A percentile compares a stretch with the other conserved stretches of the same genome.
Conservation (phyloP, 768 basidiomycete genomes). For the Porpolomopsis calyptriformis region DNA sequence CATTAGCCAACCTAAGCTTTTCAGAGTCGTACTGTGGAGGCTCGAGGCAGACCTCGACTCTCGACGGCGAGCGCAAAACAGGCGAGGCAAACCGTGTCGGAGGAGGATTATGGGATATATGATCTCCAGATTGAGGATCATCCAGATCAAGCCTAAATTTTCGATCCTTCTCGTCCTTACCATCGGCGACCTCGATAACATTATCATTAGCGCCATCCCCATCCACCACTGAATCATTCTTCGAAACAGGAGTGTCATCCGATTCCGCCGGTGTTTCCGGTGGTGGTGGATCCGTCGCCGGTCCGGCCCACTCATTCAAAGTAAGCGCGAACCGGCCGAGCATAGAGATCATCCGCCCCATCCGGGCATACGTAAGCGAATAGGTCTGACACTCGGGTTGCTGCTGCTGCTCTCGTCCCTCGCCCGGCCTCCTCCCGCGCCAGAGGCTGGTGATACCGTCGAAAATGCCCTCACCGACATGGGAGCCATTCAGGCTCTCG, state of each 20-base stretch:
- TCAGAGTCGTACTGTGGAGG: conserved; percentile 19
- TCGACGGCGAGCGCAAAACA: not conserved
- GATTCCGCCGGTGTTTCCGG: not conserved
- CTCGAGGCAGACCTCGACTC: not conserved
- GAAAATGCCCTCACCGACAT: conserved; percentile 6
- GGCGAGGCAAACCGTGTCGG: not conserved
- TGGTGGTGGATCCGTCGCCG: not conserved
- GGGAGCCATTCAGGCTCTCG: not conserved
- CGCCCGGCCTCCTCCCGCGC: conserved; percentile 1
- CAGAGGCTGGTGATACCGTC: not conserved
- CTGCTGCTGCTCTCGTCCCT: not conserved
- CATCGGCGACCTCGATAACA: not conserved
- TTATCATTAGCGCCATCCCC: not conserved
- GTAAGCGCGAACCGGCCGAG: conserved; percentile 42
- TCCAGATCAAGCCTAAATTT: not conserved
- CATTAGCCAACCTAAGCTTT: conserved; percentile 22
- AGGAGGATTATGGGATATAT: not conserved
- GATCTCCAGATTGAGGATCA: not conserved
- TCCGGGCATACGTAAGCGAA: conserved; percentile 40
- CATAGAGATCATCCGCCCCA: conserved; percentile 48
- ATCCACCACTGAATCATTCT: not conserved
- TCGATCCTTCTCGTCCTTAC: not conserved
- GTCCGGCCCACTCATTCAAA: conserved; percentile 16
- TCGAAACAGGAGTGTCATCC: not conserved
- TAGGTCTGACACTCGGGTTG: not conserved